phyloP scores from a whole-genome alignment of 2,329 filamentous ascomycete species.

The Ophiocordyceps camponoti-floridani region DNA sequence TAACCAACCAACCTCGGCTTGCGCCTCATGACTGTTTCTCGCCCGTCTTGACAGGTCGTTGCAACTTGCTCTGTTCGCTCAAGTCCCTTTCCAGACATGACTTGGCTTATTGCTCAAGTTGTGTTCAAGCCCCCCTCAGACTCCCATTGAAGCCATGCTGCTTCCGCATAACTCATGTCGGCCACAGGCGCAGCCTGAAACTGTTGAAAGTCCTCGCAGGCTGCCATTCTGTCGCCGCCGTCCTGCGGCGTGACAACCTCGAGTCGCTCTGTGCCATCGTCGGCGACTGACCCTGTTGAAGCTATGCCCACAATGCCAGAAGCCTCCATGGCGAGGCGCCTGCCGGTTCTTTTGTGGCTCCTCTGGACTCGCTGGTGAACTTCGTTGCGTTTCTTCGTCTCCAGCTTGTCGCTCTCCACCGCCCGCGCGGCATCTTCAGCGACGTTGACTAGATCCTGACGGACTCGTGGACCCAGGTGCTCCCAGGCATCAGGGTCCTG shows the following conservation, averaged over 20 bases:
- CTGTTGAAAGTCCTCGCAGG: background rate
- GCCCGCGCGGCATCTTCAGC: slow-evolving; percentile 3
- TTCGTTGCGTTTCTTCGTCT: slow-evolving; percentile 7
- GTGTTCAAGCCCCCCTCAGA: background rate
- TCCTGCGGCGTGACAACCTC: background rate
- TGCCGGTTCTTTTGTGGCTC: background rate
- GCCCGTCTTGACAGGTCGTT: too few species aligned
- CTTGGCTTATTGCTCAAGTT: background rate
- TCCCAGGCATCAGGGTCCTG: slow-evolving; percentile 7
- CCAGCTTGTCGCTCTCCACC: slow-evolving; percentile 4
- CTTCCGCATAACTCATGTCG: background rate
- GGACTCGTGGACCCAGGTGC: slow-evolving; percentile 4
- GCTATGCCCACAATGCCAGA: background rate
- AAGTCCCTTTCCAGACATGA: background rate
- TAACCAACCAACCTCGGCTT: background rate
- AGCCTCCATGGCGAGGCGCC: background rate
- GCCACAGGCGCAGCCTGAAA: background rate
- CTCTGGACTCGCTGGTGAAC: slow-evolving; percentile 3
- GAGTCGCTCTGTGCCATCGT: background rate
- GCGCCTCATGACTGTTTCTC: too few species aligned
- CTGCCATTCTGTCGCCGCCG: background rate
- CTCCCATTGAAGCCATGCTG: background rate
- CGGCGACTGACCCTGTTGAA: background rate
- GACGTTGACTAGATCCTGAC: slow-evolving; percentile 4
- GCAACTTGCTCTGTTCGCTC: too few species aligned